Conservation (phyloP, 2,329 filamentous ascomycete species). For the Penicillium brasilianum region DNA sequence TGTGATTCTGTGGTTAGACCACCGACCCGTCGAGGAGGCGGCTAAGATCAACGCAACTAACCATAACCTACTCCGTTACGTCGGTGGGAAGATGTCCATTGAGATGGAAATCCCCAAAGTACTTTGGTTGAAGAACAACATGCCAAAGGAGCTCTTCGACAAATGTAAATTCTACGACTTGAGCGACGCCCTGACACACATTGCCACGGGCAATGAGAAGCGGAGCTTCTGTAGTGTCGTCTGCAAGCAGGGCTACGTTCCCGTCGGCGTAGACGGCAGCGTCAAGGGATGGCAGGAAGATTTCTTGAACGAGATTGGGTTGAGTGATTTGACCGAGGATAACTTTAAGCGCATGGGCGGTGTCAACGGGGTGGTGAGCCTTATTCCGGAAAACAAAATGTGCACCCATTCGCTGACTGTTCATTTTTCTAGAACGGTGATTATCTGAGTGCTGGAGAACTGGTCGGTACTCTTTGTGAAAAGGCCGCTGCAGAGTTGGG, state of each 20-base stretch:
- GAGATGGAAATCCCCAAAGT: slow-evolving; percentile 99
- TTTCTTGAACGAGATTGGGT: slow-evolving; percentile 83
- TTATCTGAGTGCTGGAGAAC: slow-evolving; percentile 89
- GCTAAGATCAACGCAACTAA: slow-evolving; percentile 89
- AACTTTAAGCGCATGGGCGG: slow-evolving; percentile 93
- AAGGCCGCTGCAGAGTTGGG: slow-evolving; percentile 84
- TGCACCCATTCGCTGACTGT: slow-evolving; percentile 18
- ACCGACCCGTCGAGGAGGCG: slow-evolving; percentile 88
- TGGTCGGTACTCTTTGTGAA: slow-evolving; percentile 82
- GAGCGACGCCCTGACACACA: slow-evolving; percentile 87
- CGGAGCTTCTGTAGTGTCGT: slow-evolving; percentile 95
- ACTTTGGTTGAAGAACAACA: slow-evolving; percentile 97
- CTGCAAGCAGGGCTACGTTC: slow-evolving; percentile 96
- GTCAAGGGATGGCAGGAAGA: slow-evolving; percentile 98
- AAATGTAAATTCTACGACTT: slow-evolving; percentile 98
- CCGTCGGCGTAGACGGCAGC: slow-evolving; percentile 95
- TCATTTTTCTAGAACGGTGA: slow-evolving; percentile 73
- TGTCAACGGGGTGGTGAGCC: slow-evolving; percentile 88
- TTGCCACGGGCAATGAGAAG: slow-evolving; percentile 90
- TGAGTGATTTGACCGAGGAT: slow-evolving; percentile 82
- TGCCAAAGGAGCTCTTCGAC: slow-evolving; percentile 87
- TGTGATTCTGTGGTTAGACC: slow-evolving; percentile 96
- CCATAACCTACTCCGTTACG: slow-evolving; percentile 92
- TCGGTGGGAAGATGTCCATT: slow-evolving; percentile 97
- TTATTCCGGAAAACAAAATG: slow-evolving; percentile 39